Evolutionary conservation across 495 filamentous ascomycete genomes (phyloP).

Genomic region (Penicillium lividum): DNA sequence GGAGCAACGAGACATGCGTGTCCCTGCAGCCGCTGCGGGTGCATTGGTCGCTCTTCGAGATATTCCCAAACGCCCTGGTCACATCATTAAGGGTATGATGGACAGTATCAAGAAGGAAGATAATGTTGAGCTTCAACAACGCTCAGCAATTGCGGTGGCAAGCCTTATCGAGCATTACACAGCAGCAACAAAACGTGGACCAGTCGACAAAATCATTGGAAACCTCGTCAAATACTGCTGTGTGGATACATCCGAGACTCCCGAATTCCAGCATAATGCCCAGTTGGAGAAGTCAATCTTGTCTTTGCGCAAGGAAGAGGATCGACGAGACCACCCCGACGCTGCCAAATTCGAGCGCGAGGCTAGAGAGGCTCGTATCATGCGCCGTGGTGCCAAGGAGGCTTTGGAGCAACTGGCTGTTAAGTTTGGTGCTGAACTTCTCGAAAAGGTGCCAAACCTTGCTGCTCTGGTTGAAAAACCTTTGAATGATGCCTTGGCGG

Average conservation of each 20-base stretch:
- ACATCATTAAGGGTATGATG: conserved; percentile 94
- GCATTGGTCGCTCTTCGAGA: conserved; percentile 83
- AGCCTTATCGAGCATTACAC: conserved; percentile 85
- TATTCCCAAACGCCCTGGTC: conserved; percentile 85
- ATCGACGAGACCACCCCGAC: conserved; percentile 88
- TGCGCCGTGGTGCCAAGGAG: conserved; percentile 89
- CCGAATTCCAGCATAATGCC: conserved; percentile 83
- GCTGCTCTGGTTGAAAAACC: conserved; percentile 77
- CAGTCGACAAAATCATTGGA: conserved; percentile 88
- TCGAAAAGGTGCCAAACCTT: conserved; percentile 79
- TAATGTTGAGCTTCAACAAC: conserved; percentile 83
- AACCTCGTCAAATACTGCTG: conserved; percentile 97
- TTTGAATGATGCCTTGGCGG: conserved; percentile 69
- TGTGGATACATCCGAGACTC: conserved; percentile 94
- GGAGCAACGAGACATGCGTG: conserved; percentile 79
- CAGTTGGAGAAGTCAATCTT: conserved; percentile 74
- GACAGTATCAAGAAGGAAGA: conserved; percentile 96
- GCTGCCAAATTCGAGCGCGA: conserved; percentile 85
- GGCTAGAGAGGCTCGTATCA: conserved; percentile 81
- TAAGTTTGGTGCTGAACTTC: conserved; percentile 73
- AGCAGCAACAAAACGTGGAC: conserved; percentile 67
- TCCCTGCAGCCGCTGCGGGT: conserved; percentile 81
- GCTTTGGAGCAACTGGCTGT: conserved; percentile 83
- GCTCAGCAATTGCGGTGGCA: conserved; percentile 81
- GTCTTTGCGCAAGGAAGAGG: conserved; percentile 94